A percentile compares a stretch with the other conserved stretches of the same genome.
These are phyloP conservation scores for Chloromonas sp. DNA, from an alignment of 163 green algal species.

Conservation along the genomic window DNA sequence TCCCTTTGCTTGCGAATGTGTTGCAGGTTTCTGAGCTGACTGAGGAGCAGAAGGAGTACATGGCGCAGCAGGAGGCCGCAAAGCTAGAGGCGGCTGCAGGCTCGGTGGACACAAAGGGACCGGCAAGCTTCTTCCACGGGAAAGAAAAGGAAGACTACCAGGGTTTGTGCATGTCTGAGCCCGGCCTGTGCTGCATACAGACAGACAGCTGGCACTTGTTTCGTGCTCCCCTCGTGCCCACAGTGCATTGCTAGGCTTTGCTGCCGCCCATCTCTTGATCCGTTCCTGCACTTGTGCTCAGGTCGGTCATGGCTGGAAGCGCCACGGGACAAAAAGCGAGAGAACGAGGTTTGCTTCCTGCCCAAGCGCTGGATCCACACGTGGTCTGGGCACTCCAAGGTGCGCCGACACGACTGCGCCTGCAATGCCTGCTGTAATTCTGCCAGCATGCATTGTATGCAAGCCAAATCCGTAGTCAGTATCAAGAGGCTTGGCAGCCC, in stretches of 20 bases:
- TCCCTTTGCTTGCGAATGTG: neutral
- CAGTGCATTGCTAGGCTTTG: neutral
- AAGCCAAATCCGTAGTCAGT: too few relatives aligned
- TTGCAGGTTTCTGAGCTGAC: constrained; percentile 55
- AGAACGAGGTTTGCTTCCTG: constrained; percentile 80
- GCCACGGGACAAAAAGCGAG: constrained; percentile 64
- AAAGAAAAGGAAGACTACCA: constrained; percentile 81
- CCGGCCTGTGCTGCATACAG: neutral
- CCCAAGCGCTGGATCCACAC: constrained; percentile 89
- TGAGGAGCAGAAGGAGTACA: constrained; percentile 87
- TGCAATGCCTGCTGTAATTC: too few relatives aligned
- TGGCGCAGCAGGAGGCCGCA: constrained; percentile 50
- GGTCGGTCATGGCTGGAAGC: constrained; percentile 82
- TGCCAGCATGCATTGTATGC: too few relatives aligned
- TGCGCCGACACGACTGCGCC: too few relatives aligned
- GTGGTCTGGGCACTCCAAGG: constrained; percentile 92
- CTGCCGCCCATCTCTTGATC: neutral
- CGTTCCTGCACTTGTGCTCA: neutral
- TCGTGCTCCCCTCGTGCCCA: neutral
- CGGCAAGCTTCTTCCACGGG: constrained; percentile 86
- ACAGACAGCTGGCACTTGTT: neutral
- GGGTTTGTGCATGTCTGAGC: constrained; percentile 19
- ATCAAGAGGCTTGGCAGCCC: too few relatives aligned
- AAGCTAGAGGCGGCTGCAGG: constrained; percentile 50
- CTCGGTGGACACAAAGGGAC: constrained; percentile 34